These are phyloP conservation scores for Carex parvula DNA, from an alignment of 176 grass and related monocot genomes.

Conservation along the genomic window DNA sequence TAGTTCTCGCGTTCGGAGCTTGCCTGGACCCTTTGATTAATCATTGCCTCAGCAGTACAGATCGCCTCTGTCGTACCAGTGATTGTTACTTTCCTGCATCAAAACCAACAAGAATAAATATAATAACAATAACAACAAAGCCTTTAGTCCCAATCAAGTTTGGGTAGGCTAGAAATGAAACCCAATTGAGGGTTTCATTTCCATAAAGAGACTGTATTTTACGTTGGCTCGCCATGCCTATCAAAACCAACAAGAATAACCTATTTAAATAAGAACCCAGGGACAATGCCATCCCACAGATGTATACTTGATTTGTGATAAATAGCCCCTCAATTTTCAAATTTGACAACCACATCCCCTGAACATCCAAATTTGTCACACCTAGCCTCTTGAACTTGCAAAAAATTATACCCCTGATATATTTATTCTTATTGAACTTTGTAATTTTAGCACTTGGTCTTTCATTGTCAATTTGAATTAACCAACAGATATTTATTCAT, in stretches of 20 bases:
- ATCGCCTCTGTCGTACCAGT: slow-evolving; percentile 77
- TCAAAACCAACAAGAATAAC: not conserved
- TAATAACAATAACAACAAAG: too few species aligned
- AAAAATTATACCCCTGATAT: not conserved
- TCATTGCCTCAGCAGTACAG: slow-evolving; percentile 72
- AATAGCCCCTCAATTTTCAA: not conserved
- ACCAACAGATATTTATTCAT: not conserved
- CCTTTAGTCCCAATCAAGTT: too few species aligned
- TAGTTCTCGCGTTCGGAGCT: slow-evolving; percentile 49
- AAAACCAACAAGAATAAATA: not conserved
- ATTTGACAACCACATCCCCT: too few species aligned
- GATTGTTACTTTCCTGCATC: slow-evolving; percentile 91
- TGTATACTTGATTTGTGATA: not conserved
- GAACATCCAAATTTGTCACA: not conserved
- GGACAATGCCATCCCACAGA: not conserved
- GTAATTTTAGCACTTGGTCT: not conserved
- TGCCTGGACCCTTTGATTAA: slow-evolving; percentile 87
- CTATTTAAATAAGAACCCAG: not conserved
- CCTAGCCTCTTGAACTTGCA: too few species aligned
- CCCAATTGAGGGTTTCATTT: too few species aligned
- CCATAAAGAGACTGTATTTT: too few species aligned
- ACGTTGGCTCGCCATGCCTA: not conserved
- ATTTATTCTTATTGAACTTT: not conserved
- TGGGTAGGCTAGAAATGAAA: too few species aligned
- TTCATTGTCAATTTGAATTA: not conserved